phyloP scores from a whole-genome alignment of 1,284 basidiomycete genomes.

The Golubevia pallescens region DNA sequence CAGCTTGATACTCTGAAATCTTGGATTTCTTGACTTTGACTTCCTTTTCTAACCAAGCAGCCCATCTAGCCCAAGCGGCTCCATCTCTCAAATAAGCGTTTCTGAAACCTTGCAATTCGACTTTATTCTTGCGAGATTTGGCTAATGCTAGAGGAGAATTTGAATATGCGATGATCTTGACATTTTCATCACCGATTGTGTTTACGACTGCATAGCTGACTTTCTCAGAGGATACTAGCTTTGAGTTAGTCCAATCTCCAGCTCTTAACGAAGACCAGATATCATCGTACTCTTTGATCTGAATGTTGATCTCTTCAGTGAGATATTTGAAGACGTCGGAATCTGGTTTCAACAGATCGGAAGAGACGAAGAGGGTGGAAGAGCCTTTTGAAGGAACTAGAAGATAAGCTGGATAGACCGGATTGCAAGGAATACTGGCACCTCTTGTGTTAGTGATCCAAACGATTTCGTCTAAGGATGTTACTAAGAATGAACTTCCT shows the following conservation, averaged over 20 bases:
- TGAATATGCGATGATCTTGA: background rate
- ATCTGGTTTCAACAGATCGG: constrained; percentile 19
- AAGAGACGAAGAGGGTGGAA: constrained; percentile 35
- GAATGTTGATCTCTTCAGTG: constrained; percentile 18
- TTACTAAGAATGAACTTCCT: constrained; percentile 36
- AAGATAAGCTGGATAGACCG: constrained; percentile 52
- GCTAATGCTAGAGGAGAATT: constrained; percentile 36
- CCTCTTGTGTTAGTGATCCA: constrained; percentile 58
- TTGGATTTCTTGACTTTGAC: constrained; percentile 22
- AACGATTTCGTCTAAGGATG: constrained; percentile 51
- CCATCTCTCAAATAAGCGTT: constrained; percentile 52
- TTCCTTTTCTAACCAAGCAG: constrained; percentile 57
- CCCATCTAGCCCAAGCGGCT: constrained; percentile 54
- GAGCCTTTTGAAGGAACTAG: constrained; percentile 15
- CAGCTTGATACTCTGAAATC: constrained; percentile 46
- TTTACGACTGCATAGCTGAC: constrained; percentile 41
- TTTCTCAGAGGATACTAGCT: constrained; percentile 38
- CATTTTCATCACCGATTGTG: constrained; percentile 29
- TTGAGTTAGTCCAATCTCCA: constrained; percentile 7
- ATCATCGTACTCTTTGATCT: constrained; percentile 27
- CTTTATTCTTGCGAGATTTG: constrained; percentile 52
- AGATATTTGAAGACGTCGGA: constrained; percentile 22
- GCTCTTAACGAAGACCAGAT: constrained; percentile 24
- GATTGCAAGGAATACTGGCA: constrained; percentile 47
- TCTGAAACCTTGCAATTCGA: constrained; percentile 48